These are phyloP conservation scores for Sindora glabra DNA, from an alignment of 306 rosid species.

Conservation along the genomic window DNA sequence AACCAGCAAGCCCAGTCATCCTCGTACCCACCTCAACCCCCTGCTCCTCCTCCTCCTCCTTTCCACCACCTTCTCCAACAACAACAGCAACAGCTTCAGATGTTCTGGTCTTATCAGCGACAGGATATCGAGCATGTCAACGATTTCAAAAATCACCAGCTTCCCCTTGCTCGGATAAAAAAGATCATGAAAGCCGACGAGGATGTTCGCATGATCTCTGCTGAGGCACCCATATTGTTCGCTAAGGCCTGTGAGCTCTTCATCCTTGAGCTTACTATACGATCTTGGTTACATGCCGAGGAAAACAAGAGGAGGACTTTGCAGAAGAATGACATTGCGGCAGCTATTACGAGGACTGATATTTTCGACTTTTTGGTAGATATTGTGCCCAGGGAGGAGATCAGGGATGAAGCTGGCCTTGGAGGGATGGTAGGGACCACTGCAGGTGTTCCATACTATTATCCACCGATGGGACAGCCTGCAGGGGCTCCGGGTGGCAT, in stretches of 20 bases:
- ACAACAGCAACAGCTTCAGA: conserved; percentile 92
- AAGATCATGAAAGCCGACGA: conserved; percentile 99
- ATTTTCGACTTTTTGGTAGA: conserved; percentile 85
- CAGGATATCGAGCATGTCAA: conserved; percentile 87
- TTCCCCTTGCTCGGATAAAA: conserved; percentile 94
- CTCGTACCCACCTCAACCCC: conserved; percentile 39
- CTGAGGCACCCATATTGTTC: conserved; percentile 86
- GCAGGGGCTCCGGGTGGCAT: conserved; percentile 52
- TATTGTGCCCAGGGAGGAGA: conserved; percentile 91
- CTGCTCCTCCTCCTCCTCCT: conserved; percentile 32
- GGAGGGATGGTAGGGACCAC: conserved; percentile 54
- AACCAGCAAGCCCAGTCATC: conserved; percentile 38
- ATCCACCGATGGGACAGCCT: conserved; percentile 89
- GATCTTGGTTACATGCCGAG: conserved; percentile 99
- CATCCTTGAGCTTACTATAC: conserved; percentile 95
- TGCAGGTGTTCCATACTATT: conserved; percentile 77
- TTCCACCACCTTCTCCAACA: conserved; percentile 92
- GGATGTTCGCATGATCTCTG: conserved; percentile 98
- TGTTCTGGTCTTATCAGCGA: conserved; percentile 89
- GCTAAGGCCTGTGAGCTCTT: conserved; percentile 98
- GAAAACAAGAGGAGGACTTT: conserved; percentile 91
- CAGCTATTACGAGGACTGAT: conserved; percentile 86
- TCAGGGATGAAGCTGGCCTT: conserved; percentile 68
- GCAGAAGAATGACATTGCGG: conserved; percentile 95
- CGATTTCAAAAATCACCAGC: conserved; percentile 98